Percentiles rank a stretch among this genome's conserved stretches.
Evolutionary conservation across 345 rosid genomes (phyloP).

Genomic region (Hibiscus mutabilis): DNA sequence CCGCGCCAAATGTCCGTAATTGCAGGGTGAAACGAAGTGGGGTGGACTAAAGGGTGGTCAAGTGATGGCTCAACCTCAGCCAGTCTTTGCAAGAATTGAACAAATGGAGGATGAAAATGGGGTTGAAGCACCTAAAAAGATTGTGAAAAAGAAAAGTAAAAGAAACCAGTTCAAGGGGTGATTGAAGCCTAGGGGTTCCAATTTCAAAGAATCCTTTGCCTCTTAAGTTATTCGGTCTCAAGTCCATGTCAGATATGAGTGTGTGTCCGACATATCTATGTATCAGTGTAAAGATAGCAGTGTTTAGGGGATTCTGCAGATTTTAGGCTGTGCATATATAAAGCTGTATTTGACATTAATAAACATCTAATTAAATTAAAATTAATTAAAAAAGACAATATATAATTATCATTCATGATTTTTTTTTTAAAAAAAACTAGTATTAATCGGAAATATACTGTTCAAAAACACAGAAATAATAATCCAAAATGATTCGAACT

Average conservation of each 20-base stretch:
- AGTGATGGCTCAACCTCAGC: slow-evolving; percentile 80
- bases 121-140: slow-evolving; percentile 24
- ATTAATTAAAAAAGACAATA: too few species aligned
- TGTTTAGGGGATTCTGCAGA: too few species aligned
- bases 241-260: neutral
- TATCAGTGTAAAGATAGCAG: too few species aligned
- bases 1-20: neutral
- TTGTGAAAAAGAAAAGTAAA: slow-evolving; percentile 34
- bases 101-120: slow-evolving; percentile 28
- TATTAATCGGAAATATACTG: too few species aligned
- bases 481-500: neutral
- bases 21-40: slow-evolving; percentile 73
- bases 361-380: too few species aligned
- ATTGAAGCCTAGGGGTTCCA: slow-evolving; percentile 8
- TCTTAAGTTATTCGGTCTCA: neutral
- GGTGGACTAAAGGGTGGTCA: slow-evolving; percentile 79
- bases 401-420: too few species aligned
- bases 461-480: neutral
- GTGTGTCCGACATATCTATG: neutral
- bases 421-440: too few species aligned
- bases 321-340: too few species aligned
- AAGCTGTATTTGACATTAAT: too few species aligned
- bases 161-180: slow-evolving; percentile 28
- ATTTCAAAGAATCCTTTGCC: neutral
- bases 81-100: slow-evolving; percentile 77